Evolutionary conservation across 2,329 filamentous ascomycete genomes (phyloP), one percentile per base, ranked within the genome.

Genomic region (Chaetomium sp.): DNA sequence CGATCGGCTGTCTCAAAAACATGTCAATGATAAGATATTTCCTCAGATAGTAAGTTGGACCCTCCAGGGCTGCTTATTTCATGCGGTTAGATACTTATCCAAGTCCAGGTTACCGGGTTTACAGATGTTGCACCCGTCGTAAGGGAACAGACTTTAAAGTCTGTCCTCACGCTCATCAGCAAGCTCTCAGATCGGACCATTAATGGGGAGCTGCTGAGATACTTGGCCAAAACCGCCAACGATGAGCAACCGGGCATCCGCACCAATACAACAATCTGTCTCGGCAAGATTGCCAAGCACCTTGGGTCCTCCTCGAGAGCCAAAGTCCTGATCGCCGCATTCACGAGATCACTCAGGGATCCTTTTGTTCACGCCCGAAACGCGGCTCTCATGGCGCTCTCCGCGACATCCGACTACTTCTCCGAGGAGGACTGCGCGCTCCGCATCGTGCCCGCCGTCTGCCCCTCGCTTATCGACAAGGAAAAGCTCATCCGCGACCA

Each of bases 161-260:
- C 94, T 21, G 91, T 99, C 0, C 83, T 99, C 8, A 88, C 90
- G 0, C 86, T 99, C 54, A 90, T 98, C 63, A 83, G 84, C 31
- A 99, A 99, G 77, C 83, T 99, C 0, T 96, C 93, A 1, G 95
- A 99, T 72, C 87, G 95, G 45, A 91, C 91, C 8, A 89, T 98
- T 71, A 99, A 99, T 70, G 94, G 95, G 61, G 95, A 99, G 71
- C 83, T 99, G 12, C 81, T 99, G 25, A 91, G 90, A 71, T 90
- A 96, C 73, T 83, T 99, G 31, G 95, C 95, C 51, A 97, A 96
- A 76, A 97, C 94, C 1, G 93, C 95, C 54, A 99, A 98, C 72
- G 95, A 99, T 68, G 95, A 98, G 72, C 94, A 99, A 73, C 93
- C 95, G 0, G 95, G 95, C 0, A 99, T 99, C 69, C 87, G 95